Base-by-base conservation (phyloP, 148 eudicot species). In the Limonium bicolor region DNA sequence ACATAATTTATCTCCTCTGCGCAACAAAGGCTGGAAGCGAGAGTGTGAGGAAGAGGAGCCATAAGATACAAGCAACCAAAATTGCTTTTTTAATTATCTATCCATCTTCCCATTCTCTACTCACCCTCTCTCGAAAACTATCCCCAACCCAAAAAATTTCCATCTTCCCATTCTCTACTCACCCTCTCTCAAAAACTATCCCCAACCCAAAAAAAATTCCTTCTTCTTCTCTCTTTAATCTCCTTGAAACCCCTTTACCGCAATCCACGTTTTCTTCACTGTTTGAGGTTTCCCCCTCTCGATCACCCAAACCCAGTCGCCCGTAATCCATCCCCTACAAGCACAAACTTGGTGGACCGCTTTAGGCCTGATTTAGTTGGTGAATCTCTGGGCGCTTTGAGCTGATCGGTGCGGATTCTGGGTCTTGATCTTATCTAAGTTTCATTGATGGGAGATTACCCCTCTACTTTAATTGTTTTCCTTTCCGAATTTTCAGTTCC, bases 331-430 rank as follows among this genome's bases (percentile, higher is more conserved):
- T 41, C 27, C 27, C 27, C 45, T 27, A 41, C 15, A 20, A 20
- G n/a, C 27, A 10, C 26, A 9, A 41, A 41, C 20, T 25, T 6
- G 13, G 13, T 41, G 16, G 4, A 2, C 38, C 19, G 10, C 16
- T 6, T 13, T 9, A 0, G 7, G 27, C 19, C 20, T 6, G 48
- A 24, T 20, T 23, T 43, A n/a, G n/a, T 24, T 43, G 48, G 24
- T 39, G 43, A 39, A 19, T 39, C 21, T 20, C 11, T 6, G 27
- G 19, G 46, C 13, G 26, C 48, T 41, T 27, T 6, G 24, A 13
- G 20, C 27, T 43, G 48, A 24, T 25, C 19, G 48, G 27, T 43
- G 48, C 48, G 27, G 29, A 43, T 43, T n/a, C n/a, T n/a, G 18
- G 30, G 31, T 43, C 30, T 24, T 43, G 48, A 43, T 43, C 48